Evolutionary conservation across 179 eudicot species (phyloP), one percentile per base, ranked within the genome.

Genomic region (Patellifolia procumbens): DNA sequence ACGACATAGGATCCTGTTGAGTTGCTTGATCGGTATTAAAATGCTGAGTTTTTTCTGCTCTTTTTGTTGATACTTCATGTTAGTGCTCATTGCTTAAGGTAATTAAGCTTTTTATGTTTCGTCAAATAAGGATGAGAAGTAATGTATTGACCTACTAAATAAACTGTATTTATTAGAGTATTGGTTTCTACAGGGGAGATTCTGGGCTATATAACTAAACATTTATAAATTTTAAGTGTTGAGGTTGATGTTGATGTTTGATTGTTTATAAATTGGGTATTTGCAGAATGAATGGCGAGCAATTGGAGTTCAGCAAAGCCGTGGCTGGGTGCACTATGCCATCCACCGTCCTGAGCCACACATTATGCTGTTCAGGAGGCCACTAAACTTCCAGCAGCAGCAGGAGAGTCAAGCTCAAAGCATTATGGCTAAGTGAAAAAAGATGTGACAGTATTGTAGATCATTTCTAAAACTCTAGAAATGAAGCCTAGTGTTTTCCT

Each of bases 331-430:
- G 37, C 97, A 94, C 79, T 94, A 94, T 70, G 97, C 98, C 4
- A 87, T 94, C 76, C 97, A 94, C 77, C 94, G 96, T 66, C 97
- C 97, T 10, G 97, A 94, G 87, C 97, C 97, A 74, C 97, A 94
- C 81, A 94, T 94, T 64, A 94, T 94, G 96, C 88, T 94, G 76
- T 94, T 94, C 86, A 90, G 94, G 96, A 90, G 97, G 92, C 92
- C 94, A 19, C 83, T 94, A 56, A 92, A 94, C 84, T 94, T 79
- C 82, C 98, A 94, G 88, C 97, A 88, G 78, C 97, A 94, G 81
- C 96, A 87, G 80, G 97, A 89, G 71, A 87, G 56, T 72, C 90
- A 82, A 69, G 85, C 85, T 52, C 87, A 87, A 70, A 61, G 42
- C 75, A 16, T 86, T 73, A 82, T 82, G 86, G 89, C 86, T 28